Percentiles rank a stretch among this genome's conserved stretches.
Evolutionary conservation across 352 stramenopile species (phyloP).

Genomic region (Globisporangium acanthophoron): DNA sequence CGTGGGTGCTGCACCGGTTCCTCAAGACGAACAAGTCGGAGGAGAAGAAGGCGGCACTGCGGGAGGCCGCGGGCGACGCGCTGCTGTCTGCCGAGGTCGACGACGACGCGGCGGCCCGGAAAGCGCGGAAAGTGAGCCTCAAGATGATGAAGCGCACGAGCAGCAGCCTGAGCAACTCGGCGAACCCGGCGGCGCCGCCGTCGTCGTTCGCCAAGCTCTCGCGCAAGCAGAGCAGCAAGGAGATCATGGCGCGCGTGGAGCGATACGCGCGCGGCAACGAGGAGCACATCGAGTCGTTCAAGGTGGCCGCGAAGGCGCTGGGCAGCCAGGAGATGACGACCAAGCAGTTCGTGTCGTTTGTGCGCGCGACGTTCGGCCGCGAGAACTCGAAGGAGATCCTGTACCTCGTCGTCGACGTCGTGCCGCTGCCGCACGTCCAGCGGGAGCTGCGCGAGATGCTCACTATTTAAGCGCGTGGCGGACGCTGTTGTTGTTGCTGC

Average conservation of each 20-base stretch:
- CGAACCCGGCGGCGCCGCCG: conserved; percentile 14
- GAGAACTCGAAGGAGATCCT: conserved; percentile 52
- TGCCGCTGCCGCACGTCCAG: conserved; percentile 55
- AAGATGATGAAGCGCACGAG: conserved; percentile 23
- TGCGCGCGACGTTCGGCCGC: conserved; percentile 53
- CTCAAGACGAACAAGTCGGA: conserved; percentile 44
- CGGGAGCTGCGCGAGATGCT: conserved; percentile 51
- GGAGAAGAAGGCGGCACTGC: conserved; percentile 47
- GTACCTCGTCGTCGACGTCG: conserved; percentile 53
- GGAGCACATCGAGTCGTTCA: conserved; percentile 49
- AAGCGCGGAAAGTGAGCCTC: conserved; percentile 41
- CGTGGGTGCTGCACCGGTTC: conserved; percentile 53
- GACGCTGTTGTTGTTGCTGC: not conserved
- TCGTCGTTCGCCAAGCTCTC: conserved; percentile 17
- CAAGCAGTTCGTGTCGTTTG: conserved; percentile 51
- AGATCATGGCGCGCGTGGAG: conserved; percentile 66
- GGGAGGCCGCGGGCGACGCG: conserved; percentile 19
- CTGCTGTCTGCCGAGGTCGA: conserved; percentile 10
- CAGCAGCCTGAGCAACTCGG: conserved; percentile 11
- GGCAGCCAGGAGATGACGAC: conserved; percentile 68
- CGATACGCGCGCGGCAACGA: conserved; percentile 41
- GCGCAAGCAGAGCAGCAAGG: conserved; percentile 57
- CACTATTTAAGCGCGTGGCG: conserved; percentile 20
- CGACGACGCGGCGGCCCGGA: conserved; percentile 18
- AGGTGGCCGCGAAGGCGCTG: conserved; percentile 60